Conservation (phyloP, 495 filamentous ascomycete genomes). For the Cercophora scortea region DNA sequence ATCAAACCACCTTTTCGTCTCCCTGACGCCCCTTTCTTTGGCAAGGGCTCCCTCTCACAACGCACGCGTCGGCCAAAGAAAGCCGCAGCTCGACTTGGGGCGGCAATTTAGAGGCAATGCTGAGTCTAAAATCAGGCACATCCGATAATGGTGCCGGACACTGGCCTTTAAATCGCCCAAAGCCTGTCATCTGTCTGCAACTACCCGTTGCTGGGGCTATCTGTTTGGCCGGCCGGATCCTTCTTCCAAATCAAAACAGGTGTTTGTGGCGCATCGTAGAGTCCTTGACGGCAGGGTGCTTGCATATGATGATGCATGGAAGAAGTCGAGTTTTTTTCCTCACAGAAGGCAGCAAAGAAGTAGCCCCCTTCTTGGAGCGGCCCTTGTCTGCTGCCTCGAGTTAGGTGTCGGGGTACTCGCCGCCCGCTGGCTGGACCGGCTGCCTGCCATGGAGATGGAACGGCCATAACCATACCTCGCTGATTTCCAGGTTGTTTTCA, state of each 20-base stretch:
- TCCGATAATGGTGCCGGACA: conserved; percentile 11
- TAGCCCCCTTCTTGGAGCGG: conserved; percentile 1
- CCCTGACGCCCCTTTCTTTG: not conserved
- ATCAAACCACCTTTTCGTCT: too few relatives aligned
- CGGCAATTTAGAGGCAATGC: too few relatives aligned
- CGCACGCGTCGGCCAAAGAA: not conserved
- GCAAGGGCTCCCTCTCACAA: not conserved
- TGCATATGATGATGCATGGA: conserved; percentile 27
- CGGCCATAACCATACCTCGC: too few relatives aligned
- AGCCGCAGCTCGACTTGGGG: too few relatives aligned
- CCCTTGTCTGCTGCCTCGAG: conserved; percentile 5
- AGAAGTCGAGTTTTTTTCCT: conserved; percentile 13
- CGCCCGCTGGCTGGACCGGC: not conserved
- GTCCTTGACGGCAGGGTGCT: conserved; percentile 21
- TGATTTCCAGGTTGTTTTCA: not conserved
- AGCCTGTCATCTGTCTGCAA: conserved; percentile 21
- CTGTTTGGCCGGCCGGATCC: conserved; percentile 13
- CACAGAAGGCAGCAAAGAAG: conserved; percentile 10
- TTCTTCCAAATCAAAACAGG: conserved; percentile 17
- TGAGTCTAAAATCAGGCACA: not conserved
- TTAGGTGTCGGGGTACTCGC: conserved; percentile 6
- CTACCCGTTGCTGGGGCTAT: conserved; percentile 18
- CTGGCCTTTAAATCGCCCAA: conserved; percentile 7
- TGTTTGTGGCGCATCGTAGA: conserved; percentile 20
- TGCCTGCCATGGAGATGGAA: not conserved